A percentile compares a stretch with the other conserved stretches of the same genome.
Conservation (phyloP, 495 filamentous ascomycete genomes). For the Penicillium parvum region DNA sequence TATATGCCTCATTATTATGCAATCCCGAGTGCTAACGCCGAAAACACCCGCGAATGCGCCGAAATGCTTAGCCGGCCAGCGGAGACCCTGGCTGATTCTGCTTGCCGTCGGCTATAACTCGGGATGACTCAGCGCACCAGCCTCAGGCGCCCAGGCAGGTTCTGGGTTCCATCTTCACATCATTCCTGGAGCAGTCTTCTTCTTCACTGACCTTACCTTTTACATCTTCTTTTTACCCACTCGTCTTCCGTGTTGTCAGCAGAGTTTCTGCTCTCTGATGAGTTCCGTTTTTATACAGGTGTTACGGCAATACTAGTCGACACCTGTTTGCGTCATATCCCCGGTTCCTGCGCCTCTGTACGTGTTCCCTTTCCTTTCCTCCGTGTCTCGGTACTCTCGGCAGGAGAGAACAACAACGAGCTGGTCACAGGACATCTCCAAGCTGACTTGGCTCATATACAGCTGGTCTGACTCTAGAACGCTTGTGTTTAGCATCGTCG, state of each 20-base stretch:
- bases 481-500: constrained; percentile 1
- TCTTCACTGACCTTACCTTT: constrained; percentile 13
- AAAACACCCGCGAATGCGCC: constrained; percentile 22
- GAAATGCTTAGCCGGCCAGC: constrained; percentile 22
- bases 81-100: not conserved
- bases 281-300: constrained; percentile 41
- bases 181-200: constrained; percentile 17
- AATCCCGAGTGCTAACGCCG: too few species aligned
- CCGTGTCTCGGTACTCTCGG: constrained; percentile 30
- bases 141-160: constrained; percentile 16
- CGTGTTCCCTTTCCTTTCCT: constrained; percentile 30
- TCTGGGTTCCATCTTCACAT: too few species aligned
- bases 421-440: constrained; percentile 13
- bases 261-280: constrained; percentile 44
- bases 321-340: constrained; percentile 30
- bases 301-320: constrained; percentile 46
- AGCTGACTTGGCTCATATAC: constrained; percentile 10
- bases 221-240: constrained; percentile 12
- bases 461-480: constrained; percentile 11
- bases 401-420: constrained; percentile 14
- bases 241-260: constrained; percentile 17
- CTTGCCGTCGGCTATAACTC: constrained; percentile 16
- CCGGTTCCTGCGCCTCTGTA: constrained; percentile 8
- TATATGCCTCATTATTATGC: too few species aligned
- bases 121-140: constrained; percentile 29